Evolutionary conservation across 2,329 filamentous ascomycete species (phyloP).

Genomic region (Colletotrichum spinosum): DNA sequence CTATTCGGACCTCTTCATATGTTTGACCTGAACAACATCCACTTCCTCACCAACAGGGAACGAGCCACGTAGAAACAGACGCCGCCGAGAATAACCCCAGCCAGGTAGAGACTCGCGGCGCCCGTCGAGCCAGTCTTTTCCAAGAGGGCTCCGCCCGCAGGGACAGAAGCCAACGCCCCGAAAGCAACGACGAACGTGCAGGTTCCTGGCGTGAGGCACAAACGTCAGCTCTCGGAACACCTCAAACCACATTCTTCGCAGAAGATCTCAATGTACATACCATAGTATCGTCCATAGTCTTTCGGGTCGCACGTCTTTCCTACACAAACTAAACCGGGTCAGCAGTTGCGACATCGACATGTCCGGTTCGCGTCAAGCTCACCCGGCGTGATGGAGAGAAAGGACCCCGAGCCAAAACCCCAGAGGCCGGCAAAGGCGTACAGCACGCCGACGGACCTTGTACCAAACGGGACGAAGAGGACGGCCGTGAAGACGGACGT

Average conservation of each 20-base stretch:
- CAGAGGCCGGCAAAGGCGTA: constrained; percentile 59
- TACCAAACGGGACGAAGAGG: constrained; percentile 58
- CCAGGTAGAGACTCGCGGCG: constrained; percentile 2
- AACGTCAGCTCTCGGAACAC: neutral
- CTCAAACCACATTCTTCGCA: neutral
- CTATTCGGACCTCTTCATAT: neutral
- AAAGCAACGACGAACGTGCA: constrained; percentile 9
- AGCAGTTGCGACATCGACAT: too few species aligned
- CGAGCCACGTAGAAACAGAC: constrained; percentile 7
- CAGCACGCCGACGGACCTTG: constrained; percentile 49
- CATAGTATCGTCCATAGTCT: constrained; percentile 50
- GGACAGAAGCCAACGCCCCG: neutral
- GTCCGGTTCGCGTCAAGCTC: neutral
- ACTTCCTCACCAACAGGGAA: constrained; percentile 5
- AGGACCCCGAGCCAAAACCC: constrained; percentile 60
- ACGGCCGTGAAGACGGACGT: constrained; percentile 50
- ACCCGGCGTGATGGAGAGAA: constrained; percentile 54
- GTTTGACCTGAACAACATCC: constrained; percentile 17
- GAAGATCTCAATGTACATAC: neutral
- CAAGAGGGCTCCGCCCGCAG: constrained; percentile 2
- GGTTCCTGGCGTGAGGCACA: neutral
- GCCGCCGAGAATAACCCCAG: constrained; percentile 1
- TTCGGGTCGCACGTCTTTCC: constrained; percentile 59
- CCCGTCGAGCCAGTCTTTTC: constrained; percentile 1
- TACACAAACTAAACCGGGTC: constrained; percentile 51